Evolutionary conservation across 75 land plant genomes (phyloP).

Genomic region (Isoetes taiwanensis): DNA sequence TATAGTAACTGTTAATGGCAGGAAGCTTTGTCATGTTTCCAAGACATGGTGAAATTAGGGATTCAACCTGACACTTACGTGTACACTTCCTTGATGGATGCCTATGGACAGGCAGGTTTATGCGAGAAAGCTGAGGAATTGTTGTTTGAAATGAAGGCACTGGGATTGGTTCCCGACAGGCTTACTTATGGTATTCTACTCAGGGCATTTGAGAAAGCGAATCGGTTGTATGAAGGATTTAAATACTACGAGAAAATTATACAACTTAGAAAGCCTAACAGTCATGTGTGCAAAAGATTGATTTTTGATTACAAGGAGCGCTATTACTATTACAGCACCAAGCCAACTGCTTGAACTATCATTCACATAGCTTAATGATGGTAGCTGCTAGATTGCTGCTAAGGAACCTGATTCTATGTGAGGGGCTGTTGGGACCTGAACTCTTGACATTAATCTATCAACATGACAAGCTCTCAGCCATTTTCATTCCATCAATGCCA

Average conservation of each 20-base stretch:
- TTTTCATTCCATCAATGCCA: no score
- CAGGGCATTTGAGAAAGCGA: slow-evolving; percentile 20
- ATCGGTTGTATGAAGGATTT: slow-evolving; percentile 12
- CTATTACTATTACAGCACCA: no score
- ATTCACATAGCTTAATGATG: no score
- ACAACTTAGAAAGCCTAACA: slow-evolving; percentile 8
- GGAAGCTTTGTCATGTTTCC: slow-evolving; percentile 15
- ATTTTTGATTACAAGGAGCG: slow-evolving; percentile 8
- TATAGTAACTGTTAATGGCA: not conserved
- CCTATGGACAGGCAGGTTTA: slow-evolving; percentile 21
- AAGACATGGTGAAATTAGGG: slow-evolving; percentile 18
- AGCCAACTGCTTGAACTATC: no score
- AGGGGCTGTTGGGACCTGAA: no score
- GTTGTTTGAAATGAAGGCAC: slow-evolving; percentile 9
- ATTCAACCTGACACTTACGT: slow-evolving; percentile 14
- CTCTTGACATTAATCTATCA: no score
- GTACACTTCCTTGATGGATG: slow-evolving; percentile 26
- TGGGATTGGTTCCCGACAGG: slow-evolving; percentile 16
- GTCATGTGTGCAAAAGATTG: slow-evolving; percentile 7
- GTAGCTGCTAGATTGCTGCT: no score
- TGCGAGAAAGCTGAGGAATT: slow-evolving; percentile 15
- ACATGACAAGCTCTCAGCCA: no score
- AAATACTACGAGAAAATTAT: slow-evolving; percentile 16
- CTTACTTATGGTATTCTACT: slow-evolving; percentile 19
- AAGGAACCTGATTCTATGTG: no score